A percentile compares a stretch with the other conserved stretches of the same genome.
Conservation (phyloP, 2,329 filamentous ascomycete genomes). For the Tympanopsis confertula region DNA sequence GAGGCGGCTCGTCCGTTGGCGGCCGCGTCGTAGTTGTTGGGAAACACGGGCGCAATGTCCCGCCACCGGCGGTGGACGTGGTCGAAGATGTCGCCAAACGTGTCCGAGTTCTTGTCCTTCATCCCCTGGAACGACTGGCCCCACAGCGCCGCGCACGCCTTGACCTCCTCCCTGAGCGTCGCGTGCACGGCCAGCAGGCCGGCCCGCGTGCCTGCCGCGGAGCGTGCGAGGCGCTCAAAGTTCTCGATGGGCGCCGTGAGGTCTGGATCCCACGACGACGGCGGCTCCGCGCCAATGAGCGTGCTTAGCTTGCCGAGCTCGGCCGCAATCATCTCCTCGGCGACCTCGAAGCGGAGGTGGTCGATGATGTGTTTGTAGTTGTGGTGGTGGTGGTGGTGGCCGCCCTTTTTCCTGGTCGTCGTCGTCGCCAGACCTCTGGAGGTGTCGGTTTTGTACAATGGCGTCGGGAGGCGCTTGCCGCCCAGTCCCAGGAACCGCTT, state of each 20-base stretch:
- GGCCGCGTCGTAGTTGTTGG: no score
- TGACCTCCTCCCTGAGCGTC: conserved; percentile 19
- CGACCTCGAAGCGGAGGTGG: conserved; percentile 42
- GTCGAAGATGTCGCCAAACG: no score
- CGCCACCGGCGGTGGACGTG: no score
- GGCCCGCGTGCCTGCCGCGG: no score
- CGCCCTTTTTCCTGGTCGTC: conserved; percentile 8
- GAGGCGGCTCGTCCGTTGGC: no score
- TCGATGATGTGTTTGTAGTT: conserved; percentile 46
- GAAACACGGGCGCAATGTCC: no score
- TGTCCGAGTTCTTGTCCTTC: no score
- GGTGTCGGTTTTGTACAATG: conserved; percentile 28
- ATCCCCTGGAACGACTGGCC: no score
- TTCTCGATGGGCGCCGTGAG: conserved; percentile 16
- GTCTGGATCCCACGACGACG: no score
- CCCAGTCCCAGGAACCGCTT: conserved; percentile 12
- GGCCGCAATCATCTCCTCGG: conserved; percentile 22
- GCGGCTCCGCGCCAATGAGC: background rate
- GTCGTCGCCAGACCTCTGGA: conserved; percentile 12
- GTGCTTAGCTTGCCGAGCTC: conserved; percentile 13
- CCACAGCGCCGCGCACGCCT: no score
- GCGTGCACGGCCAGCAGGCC: conserved; percentile 13
- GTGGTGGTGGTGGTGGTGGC: conserved; percentile 4
- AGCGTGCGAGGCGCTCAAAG: no score
- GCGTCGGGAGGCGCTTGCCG: conserved; percentile 16